Evolutionary conservation across 768 basidiomycete species (phyloP).

Genomic region (Filobasidium wieringae): DNA sequence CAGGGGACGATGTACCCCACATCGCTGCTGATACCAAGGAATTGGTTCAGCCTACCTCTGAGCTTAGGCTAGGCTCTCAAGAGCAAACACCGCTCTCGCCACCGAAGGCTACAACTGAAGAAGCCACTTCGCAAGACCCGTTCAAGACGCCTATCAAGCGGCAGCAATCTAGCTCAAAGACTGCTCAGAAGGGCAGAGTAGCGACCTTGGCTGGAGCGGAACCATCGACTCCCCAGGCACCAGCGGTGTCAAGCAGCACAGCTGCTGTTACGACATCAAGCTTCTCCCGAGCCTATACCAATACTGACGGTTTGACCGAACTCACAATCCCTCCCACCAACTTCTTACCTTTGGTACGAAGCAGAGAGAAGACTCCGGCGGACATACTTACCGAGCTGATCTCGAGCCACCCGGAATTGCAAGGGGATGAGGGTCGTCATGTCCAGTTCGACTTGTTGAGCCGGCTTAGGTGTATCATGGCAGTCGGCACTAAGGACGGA

Average conservation of each 20-base stretch:
- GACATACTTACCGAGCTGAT: constrained; percentile 4
- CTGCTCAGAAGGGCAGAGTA: not conserved
- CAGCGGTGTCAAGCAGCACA: not conserved
- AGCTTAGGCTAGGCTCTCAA: constrained; percentile 3
- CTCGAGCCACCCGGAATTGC: constrained; percentile 6
- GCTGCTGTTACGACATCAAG: not conserved
- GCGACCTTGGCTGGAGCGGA: not conserved
- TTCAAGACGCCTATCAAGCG: not conserved
- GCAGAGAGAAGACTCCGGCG: constrained; percentile 3
- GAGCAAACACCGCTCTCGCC: not conserved
- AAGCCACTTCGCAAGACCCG: not conserved
- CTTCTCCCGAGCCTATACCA: constrained; percentile 4
- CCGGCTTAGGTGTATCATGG: constrained; percentile 65
- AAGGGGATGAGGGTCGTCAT: constrained; percentile 53
- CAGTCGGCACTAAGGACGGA: constrained; percentile 49
- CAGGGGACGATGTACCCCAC: not conserved
- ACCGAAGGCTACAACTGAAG: not conserved
- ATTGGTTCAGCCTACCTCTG: constrained; percentile 11
- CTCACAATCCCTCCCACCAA: not conserved
- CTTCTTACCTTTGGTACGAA: not conserved
- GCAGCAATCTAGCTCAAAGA: not conserved
- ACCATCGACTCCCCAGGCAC: not conserved
- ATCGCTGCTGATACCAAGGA: constrained; percentile 2
- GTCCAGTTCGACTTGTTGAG: constrained; percentile 83
- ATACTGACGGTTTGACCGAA: constrained; percentile 12